These are phyloP conservation scores for Pichia gijzeniarum DNA, from an alignment of 805 yeast genomes.

Conservation along the genomic window DNA sequence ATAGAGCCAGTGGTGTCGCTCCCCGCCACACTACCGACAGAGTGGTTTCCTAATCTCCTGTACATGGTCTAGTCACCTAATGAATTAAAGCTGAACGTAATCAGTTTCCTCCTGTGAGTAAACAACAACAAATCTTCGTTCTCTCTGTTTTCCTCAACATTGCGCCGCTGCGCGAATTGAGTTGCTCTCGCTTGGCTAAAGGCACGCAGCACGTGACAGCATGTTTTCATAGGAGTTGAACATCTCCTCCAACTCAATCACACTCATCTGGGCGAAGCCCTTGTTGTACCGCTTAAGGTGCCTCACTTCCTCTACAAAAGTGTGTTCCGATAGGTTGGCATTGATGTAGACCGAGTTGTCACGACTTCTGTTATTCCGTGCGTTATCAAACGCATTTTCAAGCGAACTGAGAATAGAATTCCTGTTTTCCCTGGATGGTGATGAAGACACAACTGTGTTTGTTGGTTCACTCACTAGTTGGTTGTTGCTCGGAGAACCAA, in stretches of 20 bases:
- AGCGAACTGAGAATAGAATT: constrained; percentile 23
- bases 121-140: too few species aligned
- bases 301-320: not conserved
- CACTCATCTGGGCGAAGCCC: constrained; percentile 25
- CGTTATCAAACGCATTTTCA: constrained; percentile 30
- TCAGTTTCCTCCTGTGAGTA: too few species aligned
- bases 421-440: constrained; percentile 16
- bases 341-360: constrained; percentile 19
- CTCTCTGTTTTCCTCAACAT: too few species aligned
- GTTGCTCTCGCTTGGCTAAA: too few species aligned
- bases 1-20: not conserved
- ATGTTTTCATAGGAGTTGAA: constrained; percentile 19
- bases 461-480: constrained; percentile 1
- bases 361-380: constrained; percentile 25
- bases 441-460: constrained; percentile 1
- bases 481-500: constrained; percentile 12
- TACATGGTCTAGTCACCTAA: constrained; percentile 3
- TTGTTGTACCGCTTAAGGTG: constrained; percentile 19
- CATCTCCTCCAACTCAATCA: constrained; percentile 25
- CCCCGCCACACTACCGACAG: not conserved
- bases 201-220: not conserved
- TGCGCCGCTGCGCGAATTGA: not conserved
- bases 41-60: constrained; percentile 8
- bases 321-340: not conserved
- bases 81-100: too few species aligned